Evolutionary conservation across 345 rosid species (phyloP).

Genomic region (Leavenworthia alabamica): DNA sequence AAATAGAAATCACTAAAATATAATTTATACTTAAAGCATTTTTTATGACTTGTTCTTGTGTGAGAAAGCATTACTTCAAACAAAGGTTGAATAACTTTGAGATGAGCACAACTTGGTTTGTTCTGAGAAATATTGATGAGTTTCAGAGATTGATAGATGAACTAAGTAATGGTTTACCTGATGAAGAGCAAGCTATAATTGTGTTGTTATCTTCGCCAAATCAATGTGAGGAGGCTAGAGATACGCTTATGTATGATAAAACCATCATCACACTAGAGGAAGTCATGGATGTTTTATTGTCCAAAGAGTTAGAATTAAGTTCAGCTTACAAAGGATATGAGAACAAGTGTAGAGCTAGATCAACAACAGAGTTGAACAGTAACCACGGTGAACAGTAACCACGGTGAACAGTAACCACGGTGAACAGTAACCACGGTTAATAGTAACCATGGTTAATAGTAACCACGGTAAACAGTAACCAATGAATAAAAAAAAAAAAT

Average conservation of each 20-base stretch:
- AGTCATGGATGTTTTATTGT: neutral
- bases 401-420: too few relatives aligned
- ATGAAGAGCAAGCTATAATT: neutral
- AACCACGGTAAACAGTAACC: too few relatives aligned
- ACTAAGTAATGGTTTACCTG: neutral
- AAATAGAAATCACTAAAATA: too few relatives aligned
- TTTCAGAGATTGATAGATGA: neutral
- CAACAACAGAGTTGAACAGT: neutral
- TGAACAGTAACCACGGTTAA: too few relatives aligned
- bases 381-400: too few relatives aligned
- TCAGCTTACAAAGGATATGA: neutral
- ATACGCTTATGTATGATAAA: neutral
- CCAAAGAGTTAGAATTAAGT: neutral
- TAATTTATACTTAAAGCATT: too few relatives aligned
- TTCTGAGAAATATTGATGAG: neutral
- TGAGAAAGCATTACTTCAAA: neutral
- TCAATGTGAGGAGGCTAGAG: neutral
- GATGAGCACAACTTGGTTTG: neutral
- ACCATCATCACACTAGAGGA: neutral
- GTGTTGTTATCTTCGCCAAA: slow-evolving; percentile 1
- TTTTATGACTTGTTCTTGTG: neutral
- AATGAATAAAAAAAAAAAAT: too few relatives aligned
- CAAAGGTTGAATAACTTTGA: neutral
- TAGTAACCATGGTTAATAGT: too few relatives aligned
- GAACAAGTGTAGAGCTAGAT: neutral